Percentiles rank a stretch among this genome's conserved stretches.
phyloP scores from a whole-genome alignment of 768 basidiomycete genomes.

The Mycena latifolia region DNA sequence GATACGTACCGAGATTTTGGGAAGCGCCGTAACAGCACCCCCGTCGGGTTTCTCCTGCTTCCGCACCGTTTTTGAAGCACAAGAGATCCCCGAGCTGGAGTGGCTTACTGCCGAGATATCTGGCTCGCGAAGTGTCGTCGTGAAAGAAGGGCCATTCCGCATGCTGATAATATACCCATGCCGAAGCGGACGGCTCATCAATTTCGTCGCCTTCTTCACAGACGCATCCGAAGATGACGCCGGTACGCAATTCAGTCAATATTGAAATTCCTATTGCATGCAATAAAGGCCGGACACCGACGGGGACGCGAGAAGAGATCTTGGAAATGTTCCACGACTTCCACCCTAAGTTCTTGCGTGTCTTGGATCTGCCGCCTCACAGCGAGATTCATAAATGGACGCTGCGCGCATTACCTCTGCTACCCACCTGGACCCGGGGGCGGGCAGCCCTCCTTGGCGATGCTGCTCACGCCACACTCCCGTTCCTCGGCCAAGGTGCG shows the following conservation, averaged over 20 bases:
- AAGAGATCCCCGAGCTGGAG: slow-evolving; percentile 10
- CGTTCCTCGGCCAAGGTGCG: slow-evolving; percentile 22
- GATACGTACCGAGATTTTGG: slow-evolving; percentile 20
- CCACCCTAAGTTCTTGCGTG: slow-evolving; percentile 16
- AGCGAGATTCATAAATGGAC: slow-evolving; percentile 11
- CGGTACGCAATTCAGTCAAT: background rate
- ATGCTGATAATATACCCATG: slow-evolving; percentile 7
- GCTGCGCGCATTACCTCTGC: background rate
- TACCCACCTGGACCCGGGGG: slow-evolving; percentile 23
- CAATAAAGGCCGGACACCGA: slow-evolving; percentile 4
- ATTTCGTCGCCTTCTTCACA: slow-evolving; percentile 1
- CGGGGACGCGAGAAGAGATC: slow-evolving; percentile 5
- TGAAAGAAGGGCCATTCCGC: background rate
- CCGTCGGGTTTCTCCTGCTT: slow-evolving; percentile 21
- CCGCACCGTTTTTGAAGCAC: slow-evolving; percentile 13
- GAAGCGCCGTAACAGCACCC: background rate
- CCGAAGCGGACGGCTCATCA: slow-evolving; percentile 15
- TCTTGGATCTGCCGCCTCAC: slow-evolving; percentile 14
- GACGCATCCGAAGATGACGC: background rate
- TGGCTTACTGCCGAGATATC: slow-evolving; percentile 5
- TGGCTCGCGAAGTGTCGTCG: background rate
- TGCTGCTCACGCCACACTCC: slow-evolving; percentile 21
- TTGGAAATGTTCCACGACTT: background rate
- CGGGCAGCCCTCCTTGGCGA: slow-evolving; percentile 22
- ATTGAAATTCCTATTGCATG: background rate